Evolutionary conservation across 768 basidiomycete species (phyloP).

Genomic region (Candolleomyces aberdarensis): DNA sequence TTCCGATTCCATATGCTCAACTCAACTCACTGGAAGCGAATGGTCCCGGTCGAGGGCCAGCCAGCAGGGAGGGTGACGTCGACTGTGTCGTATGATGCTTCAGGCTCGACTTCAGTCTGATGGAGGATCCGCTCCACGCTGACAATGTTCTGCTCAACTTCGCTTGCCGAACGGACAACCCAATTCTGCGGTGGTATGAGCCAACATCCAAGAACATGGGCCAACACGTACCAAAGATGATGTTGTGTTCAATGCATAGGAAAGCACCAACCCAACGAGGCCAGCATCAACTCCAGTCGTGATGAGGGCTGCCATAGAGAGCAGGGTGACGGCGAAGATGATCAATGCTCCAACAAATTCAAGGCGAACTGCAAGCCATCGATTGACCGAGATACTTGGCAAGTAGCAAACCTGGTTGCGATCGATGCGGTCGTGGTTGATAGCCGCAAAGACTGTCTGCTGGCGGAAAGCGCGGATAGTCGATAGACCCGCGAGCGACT

Average conservation of each 20-base stretch:
- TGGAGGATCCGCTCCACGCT: slow-evolving; percentile 86
- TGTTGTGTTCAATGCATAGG: slow-evolving; percentile 82
- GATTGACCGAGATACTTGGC: slow-evolving; percentile 69
- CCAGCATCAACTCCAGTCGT: slow-evolving; percentile 83
- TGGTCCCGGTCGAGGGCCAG: slow-evolving; percentile 75
- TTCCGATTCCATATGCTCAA: background rate
- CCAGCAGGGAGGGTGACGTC: slow-evolving; percentile 46
- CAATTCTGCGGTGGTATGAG: slow-evolving; percentile 51
- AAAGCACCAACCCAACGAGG: slow-evolving; percentile 80
- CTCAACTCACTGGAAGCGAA: slow-evolving; percentile 65
- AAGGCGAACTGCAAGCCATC: slow-evolving; percentile 82
- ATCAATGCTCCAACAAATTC: slow-evolving; percentile 83
- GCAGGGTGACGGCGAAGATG: slow-evolving; percentile 65
- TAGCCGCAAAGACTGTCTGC: slow-evolving; percentile 60
- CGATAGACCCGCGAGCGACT: slow-evolving; percentile 69
- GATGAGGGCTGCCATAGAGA: slow-evolving; percentile 68
- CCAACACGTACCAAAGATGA: slow-evolving; percentile 62
- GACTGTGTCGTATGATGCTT: slow-evolving; percentile 71
- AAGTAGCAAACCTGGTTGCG: slow-evolving; percentile 81
- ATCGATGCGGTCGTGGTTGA: slow-evolving; percentile 75
- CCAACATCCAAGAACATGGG: slow-evolving; percentile 3
- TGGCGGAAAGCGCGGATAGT: slow-evolving; percentile 83
- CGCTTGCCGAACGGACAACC: slow-evolving; percentile 79
- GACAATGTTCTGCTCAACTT: slow-evolving; percentile 89
- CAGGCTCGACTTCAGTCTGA: slow-evolving; percentile 69